Conservation (phyloP, 805 yeast genomes). For the Ogataea trehalophila region DNA sequence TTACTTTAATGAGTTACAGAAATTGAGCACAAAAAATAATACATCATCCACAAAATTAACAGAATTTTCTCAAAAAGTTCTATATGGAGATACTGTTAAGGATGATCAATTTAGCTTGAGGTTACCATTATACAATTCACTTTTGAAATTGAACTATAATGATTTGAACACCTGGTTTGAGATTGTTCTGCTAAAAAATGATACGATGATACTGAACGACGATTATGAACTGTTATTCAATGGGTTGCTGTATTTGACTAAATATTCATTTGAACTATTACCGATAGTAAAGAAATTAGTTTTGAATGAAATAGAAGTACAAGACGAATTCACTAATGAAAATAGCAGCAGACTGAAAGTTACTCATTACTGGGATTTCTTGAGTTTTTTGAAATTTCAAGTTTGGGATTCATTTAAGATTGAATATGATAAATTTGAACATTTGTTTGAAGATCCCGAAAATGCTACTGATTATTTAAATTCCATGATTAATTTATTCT, state of each 20-base stretch:
- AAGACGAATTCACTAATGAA: not conserved
- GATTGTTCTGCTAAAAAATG: slow-evolving; percentile 2
- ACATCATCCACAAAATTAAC: too few species aligned
- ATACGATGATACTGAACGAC: not conserved
- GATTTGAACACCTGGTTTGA: slow-evolving; percentile 15
- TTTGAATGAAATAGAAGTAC: not conserved
- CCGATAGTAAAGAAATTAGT: slow-evolving; percentile 7
- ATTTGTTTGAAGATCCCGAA: slow-evolving; percentile 1
- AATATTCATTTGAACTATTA: slow-evolving; percentile 3
- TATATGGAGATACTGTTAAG: slow-evolving; percentile 1
- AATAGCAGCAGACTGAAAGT: not conserved
- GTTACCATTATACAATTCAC: slow-evolving; percentile 9
- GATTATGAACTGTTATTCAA: slow-evolving; percentile 9
- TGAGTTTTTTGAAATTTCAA: slow-evolving; percentile 7
- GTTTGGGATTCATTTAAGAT: slow-evolving; percentile 14
- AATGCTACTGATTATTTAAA: slow-evolving; percentile 1
- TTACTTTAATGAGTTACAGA: slow-evolving; percentile 7
- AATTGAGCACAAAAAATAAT: not conserved
- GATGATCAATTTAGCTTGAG: slow-evolving; percentile 7
- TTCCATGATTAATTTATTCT: slow-evolving; percentile 5
- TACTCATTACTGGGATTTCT: slow-evolving; percentile 14
- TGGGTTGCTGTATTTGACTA: slow-evolving; percentile 12
- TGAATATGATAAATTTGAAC: slow-evolving; percentile 2
- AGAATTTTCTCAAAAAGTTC: too few species aligned
- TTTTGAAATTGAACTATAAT: slow-evolving; percentile 8